phyloP scores from a whole-genome alignment of 305 asterid species.

The Striga hermonthica region DNA sequence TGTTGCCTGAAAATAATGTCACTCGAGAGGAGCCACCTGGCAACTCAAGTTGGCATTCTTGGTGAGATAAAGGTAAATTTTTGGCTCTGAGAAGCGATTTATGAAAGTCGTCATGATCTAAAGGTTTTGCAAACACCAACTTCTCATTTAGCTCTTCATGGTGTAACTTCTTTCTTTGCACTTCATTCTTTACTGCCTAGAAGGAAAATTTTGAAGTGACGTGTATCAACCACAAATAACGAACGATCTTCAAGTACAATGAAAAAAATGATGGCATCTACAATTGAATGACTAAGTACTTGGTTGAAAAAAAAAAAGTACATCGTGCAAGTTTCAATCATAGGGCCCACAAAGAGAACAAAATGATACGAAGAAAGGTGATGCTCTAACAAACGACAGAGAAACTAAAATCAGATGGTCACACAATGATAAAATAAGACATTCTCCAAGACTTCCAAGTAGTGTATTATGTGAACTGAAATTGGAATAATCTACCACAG shows the following conservation, averaged over 20 bases:
- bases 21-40: slow-evolving; percentile 35
- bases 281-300: not conserved
- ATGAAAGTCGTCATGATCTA: slow-evolving; percentile 60
- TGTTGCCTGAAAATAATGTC: slow-evolving; percentile 32
- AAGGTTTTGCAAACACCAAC: slow-evolving; percentile 46
- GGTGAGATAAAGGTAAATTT: slow-evolving; percentile 26
- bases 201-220: slow-evolving; percentile 22
- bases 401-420: no score
- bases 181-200: slow-evolving; percentile 71
- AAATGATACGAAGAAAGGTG: no score
- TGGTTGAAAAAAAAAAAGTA: no score
- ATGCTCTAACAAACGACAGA: no score
- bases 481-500: no score
- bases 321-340: no score
- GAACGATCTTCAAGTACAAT: not conserved
- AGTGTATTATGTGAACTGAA: no score
- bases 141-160: slow-evolving; percentile 34
- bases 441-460: no score
- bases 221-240: slow-evolving; percentile 16
- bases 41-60: slow-evolving; percentile 40
- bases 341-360: no score
- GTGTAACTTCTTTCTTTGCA: slow-evolving; percentile 45
- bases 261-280: not conserved
- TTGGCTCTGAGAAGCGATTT: slow-evolving; percentile 48
- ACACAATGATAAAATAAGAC: no score